A percentile compares a stretch with the other conserved stretches of the same genome.
Evolutionary conservation across 768 basidiomycete genomes (phyloP).

Genomic region (Royoungia palumana): DNA sequence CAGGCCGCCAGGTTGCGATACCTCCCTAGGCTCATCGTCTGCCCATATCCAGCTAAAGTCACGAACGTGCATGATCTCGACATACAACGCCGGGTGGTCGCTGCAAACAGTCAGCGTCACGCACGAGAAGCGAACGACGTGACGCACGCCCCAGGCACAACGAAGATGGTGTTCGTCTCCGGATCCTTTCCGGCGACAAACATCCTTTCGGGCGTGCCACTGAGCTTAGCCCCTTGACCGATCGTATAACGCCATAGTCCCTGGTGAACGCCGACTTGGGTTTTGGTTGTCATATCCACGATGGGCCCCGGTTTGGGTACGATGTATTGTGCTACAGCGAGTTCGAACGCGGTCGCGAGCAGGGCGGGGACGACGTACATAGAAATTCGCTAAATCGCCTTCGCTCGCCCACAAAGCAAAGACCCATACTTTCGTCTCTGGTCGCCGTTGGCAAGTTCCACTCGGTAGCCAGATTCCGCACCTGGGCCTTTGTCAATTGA

Average conservation of each 20-base stretch:
- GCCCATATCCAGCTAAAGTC: constrained; percentile 80
- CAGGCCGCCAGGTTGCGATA: constrained; percentile 45
- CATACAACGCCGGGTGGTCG: constrained; percentile 57
- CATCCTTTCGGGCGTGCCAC: constrained; percentile 57
- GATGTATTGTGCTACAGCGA: constrained; percentile 70
- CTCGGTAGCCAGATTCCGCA: constrained; percentile 65
- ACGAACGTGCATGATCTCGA: constrained; percentile 35
- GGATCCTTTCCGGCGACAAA: constrained; percentile 75
- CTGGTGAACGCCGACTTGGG: constrained; percentile 54
- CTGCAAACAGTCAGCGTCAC: constrained; percentile 32
- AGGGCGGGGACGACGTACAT: constrained; percentile 40
- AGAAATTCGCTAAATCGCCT: constrained; percentile 69
- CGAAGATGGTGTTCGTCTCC: constrained; percentile 60
- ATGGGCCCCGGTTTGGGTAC: constrained; percentile 67
- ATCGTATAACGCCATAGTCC: constrained; percentile 87
- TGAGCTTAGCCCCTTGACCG: constrained; percentile 72
- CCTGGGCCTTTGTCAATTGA: constrained; percentile 60
- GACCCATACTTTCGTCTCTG: constrained; percentile 85
- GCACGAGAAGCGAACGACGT: background rate
- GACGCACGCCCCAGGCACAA: constrained; percentile 70
- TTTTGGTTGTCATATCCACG: constrained; percentile 52
- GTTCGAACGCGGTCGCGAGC: background rate
- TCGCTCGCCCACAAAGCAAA: constrained; percentile 91
- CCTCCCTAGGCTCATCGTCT: constrained; percentile 46
- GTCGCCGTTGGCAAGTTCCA: constrained; percentile 68